Conservation (phyloP, 306 rosid species). For the Benincasa hispida region DNA sequence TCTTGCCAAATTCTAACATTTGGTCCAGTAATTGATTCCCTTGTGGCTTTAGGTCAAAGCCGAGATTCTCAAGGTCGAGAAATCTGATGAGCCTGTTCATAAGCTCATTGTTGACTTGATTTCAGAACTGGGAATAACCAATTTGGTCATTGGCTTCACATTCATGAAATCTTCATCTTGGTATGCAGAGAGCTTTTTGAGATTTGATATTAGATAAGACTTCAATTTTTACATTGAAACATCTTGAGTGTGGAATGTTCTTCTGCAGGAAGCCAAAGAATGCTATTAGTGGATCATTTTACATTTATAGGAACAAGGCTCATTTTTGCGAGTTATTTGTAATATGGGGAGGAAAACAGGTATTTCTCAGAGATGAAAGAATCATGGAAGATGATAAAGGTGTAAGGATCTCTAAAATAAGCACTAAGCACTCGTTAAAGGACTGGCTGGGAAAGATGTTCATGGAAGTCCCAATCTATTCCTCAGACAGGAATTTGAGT, state of each 20-base stretch:
- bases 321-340: conserved; percentile 56
- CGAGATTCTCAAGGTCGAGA: conserved; percentile 36
- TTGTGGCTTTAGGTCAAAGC: conserved; percentile 36
- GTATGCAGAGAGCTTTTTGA: neutral
- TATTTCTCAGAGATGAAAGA: conserved; percentile 42
- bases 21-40: neutral
- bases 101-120: conserved; percentile 45
- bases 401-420: conserved; percentile 36
- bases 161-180: conserved; percentile 56
- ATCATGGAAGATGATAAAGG: conserved; percentile 76
- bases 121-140: conserved; percentile 37
- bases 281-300: conserved; percentile 53
- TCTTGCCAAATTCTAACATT: neutral
- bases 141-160: conserved; percentile 56
- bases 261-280: conserved; percentile 49
- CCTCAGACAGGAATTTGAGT: conserved; percentile 8
- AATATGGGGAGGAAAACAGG: conserved; percentile 67
- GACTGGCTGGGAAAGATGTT: conserved; percentile 65
- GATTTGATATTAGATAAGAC: neutral
- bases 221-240: neutral
- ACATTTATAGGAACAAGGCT: conserved; percentile 61
- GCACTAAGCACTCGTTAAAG: conserved; percentile 39
- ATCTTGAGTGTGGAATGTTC: neutral
- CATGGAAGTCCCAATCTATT: conserved; percentile 26
- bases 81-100: conserved; percentile 46